Base-by-base conservation (phyloP, 306 rosid genomes). In the Bauhinia variegata region DNA sequence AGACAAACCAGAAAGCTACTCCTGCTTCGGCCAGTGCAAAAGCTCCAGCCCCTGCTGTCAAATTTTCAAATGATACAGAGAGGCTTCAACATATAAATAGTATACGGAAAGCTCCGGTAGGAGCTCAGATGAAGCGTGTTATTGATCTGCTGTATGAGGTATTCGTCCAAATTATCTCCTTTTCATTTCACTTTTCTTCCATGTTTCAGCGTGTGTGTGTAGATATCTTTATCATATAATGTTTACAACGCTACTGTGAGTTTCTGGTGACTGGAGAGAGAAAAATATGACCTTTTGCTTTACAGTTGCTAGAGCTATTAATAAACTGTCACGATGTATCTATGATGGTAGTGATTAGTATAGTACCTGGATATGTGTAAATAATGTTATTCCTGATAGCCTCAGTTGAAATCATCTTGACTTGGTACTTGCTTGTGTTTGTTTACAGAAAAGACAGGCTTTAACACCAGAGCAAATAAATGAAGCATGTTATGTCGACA, bases 111-210 rank as follows among this genome's bases (percentile, higher is more conserved):
- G 75, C 85, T 38, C 91, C 96, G 0, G 97, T 88, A 0, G 97
- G 99, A 74, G 91, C 97, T 65, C 99, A 93, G 79, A 90, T 93
- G 79, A 93, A 86, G 83, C 89, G 95, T 46, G 97, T 93, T 34
- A 93, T 93, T 13, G 80, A 78, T 85, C 85, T 88, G 49, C 86
- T 93, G 46, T 70, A 76, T 1, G 95, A 93, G 95, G 99, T 90
- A 75, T 31, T 46, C 15, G 51, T 65, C 39, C 49, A 7, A 19
- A 30, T 46, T 56, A 14, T 49, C 32, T 32, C 16, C 49, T 46
- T 55, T 71, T 19, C 69, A 19, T 28, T 54, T 5, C 23, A 8
- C 12, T 33, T 49, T 34, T 19, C 7, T 55, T 57, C 48, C 15
- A 2, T 38, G 19, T 9, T 62, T 67, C 65, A 28, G 48, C 57